Conservation (phyloP, 2,329 filamentous ascomycete species). For the Apiospora aurea region DNA sequence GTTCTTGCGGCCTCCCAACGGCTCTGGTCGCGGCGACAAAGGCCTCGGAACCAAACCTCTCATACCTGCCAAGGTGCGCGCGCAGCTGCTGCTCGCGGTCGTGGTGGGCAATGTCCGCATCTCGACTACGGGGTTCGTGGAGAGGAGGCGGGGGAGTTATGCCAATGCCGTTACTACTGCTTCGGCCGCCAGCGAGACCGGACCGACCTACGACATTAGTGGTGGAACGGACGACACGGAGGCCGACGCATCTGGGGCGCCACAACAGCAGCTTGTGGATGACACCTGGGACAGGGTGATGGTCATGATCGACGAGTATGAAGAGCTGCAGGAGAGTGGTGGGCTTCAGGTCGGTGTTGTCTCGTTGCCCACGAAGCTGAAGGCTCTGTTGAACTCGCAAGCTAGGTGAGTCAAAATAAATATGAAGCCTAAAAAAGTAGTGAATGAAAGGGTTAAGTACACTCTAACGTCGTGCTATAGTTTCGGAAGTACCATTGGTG, state of each 20-base stretch:
- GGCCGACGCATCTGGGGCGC: not conserved
- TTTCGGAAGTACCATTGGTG: slow-evolving; percentile 41
- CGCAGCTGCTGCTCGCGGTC: slow-evolving; percentile 40
- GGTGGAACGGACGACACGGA: not conserved
- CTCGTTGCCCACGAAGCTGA: slow-evolving; percentile 38
- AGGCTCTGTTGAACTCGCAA: slow-evolving; percentile 40
- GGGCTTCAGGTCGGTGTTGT: slow-evolving; percentile 30
- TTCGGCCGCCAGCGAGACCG: slow-evolving; percentile 22
- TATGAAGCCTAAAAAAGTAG: too few relatives aligned
- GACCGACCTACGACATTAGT: not conserved
- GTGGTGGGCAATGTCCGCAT: slow-evolving; percentile 43
- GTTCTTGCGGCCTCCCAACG: slow-evolving; percentile 35
- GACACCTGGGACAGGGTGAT: slow-evolving; percentile 41
- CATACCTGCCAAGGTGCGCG: slow-evolving; percentile 33
- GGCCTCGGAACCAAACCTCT: slow-evolving; percentile 26
- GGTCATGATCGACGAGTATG: slow-evolving; percentile 41
- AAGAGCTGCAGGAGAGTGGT: slow-evolving; percentile 26
- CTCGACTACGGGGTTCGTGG: slow-evolving; percentile 34
- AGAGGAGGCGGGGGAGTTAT: slow-evolving; percentile 27
- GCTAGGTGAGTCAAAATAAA: slow-evolving; percentile 36
- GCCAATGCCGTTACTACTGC: slow-evolving; percentile 13
- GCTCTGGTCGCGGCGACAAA: not conserved
- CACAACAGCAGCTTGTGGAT: slow-evolving; percentile 24
- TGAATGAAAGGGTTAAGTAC: not conserved
- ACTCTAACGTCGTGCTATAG: slow-evolving; percentile 26